A percentile compares a stretch with the other conserved stretches of the same genome.
These are phyloP conservation scores for Selaginella moellendorffii DNA, from an alignment of 75 land plant genomes.

Conservation along the genomic window DNA sequence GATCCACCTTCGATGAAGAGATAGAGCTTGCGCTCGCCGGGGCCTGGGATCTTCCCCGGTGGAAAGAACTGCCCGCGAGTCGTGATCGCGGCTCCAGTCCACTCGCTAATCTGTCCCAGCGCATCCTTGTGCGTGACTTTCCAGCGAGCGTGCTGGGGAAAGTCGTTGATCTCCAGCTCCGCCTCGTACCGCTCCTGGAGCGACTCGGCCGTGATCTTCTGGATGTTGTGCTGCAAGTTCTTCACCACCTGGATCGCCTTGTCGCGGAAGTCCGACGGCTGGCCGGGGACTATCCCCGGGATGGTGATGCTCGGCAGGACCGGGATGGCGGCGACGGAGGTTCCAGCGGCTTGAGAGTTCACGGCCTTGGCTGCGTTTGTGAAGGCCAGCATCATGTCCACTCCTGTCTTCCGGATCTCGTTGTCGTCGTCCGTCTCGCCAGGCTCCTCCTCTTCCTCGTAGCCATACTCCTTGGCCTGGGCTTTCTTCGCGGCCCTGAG, in stretches of 20 bases:
- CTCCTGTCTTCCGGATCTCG: constrained; percentile 73
- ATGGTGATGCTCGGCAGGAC: too few relatives aligned
- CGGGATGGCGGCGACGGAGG: too few relatives aligned
- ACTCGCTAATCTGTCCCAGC: constrained; percentile 91
- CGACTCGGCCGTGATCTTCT: constrained; percentile 76
- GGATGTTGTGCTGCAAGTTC: constrained; percentile 80
- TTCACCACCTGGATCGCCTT: constrained; percentile 4
- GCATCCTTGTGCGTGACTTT: constrained; percentile 96
- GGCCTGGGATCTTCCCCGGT: constrained; percentile 68
- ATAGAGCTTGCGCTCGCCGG: constrained; percentile 81
- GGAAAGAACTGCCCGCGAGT: constrained; percentile 87
- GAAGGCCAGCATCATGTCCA: constrained; percentile 49
- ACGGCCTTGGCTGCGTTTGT: not conserved
- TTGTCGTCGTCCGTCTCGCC: constrained; percentile 86
- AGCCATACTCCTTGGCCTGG: constrained; percentile 93
- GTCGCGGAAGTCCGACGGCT: not conserved
- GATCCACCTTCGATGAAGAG: constrained; percentile 92
- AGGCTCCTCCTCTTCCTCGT: constrained; percentile 68
- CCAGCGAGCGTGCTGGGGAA: constrained; percentile 98
- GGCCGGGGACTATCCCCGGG: too few relatives aligned
- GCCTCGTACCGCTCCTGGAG: constrained; percentile 94
- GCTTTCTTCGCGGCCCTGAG: constrained; percentile 97
- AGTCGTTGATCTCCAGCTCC: constrained; percentile 92
- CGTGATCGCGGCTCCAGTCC: constrained; percentile 96
- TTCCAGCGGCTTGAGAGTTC: not conserved